Conservation (phyloP, 2,329 filamentous ascomycete species). For the Colletotrichum sp. region DNA sequence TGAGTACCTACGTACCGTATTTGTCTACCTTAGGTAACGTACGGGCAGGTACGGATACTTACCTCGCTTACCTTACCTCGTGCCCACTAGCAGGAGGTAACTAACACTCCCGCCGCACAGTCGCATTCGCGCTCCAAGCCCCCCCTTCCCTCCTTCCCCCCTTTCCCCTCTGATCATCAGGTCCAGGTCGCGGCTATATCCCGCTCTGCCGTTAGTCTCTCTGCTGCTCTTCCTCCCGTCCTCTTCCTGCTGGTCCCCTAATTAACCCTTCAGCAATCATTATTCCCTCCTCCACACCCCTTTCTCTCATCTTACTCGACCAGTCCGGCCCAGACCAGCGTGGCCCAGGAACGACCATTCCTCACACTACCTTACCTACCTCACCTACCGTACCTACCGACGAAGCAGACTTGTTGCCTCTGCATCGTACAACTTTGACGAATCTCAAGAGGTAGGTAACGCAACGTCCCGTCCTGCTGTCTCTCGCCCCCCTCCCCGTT, state of each 20-base stretch:
- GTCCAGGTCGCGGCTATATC: neutral
- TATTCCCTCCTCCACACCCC: neutral
- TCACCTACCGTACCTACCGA: neutral
- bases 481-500: neutral
- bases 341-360: neutral
- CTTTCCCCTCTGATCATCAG: neutral
- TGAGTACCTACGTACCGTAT: no score
- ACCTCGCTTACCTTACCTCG: neutral
- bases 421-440: neutral
- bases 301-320: constrained; percentile 9
- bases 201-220: neutral
- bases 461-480: neutral
- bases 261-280: neutral
- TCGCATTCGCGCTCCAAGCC: neutral
- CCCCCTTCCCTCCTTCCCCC: neutral
- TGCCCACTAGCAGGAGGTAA: neutral
- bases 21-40: neutral
- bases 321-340: neutral
- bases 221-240: neutral
- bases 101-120: neutral
- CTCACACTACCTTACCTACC: neutral
- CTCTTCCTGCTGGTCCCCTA: neutral
- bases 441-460: neutral
- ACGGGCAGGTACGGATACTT: neutral
- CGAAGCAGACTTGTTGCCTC: neutral